Evolutionary conservation across 1,139 yeast genomes (phyloP), one percentile per base, ranked within the genome.

Genomic region (Maudiozyma humilis): DNA sequence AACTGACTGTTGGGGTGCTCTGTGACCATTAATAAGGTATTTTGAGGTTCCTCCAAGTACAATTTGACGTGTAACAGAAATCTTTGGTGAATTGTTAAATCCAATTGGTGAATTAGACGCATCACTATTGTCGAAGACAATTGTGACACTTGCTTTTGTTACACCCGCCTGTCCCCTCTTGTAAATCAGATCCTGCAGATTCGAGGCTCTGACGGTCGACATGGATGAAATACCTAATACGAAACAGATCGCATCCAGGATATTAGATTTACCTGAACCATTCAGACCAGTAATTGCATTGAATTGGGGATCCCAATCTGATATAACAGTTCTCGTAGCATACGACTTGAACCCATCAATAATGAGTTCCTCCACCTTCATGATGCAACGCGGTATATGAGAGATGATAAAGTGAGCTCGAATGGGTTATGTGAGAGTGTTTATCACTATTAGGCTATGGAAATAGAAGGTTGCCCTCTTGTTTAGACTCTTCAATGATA

Each of bases 91-190:
- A 43, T 79, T 79, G 54, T 84, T 93, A 58, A 87, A 89, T 4
- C 96, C 96, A 46, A 88, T 82, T 1, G 97, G 97, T 0, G 93
- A 79, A 52, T 78, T 82, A 3, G 76, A 63, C 45, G 75, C 71
- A 54, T 89, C 97, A 25, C 75, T 63, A 57, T 91, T 93, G 63
- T 89, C 94, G 61, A 93, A 93, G 2, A 91, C 95, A 44, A 93
- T 87, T 0, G 98, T 88, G 1, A 93, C 98, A 59, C 94, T 83
- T 1, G 98, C 98, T 62, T 88, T 89, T 2, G 96, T 89, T 8
- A 91, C 91, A 51, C 98, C 98, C 0, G 98, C 97, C 62, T 91
- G 98, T 8, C 98, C 98, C 55, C 97, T 77, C 58, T 91, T 91
- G 63, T 91, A 91, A 46, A 93, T 91, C 62, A 93, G 75, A 63